phyloP scores from a whole-genome alignment of 2,329 filamentous ascomycete genomes.

The Monilinia laxa region DNA sequence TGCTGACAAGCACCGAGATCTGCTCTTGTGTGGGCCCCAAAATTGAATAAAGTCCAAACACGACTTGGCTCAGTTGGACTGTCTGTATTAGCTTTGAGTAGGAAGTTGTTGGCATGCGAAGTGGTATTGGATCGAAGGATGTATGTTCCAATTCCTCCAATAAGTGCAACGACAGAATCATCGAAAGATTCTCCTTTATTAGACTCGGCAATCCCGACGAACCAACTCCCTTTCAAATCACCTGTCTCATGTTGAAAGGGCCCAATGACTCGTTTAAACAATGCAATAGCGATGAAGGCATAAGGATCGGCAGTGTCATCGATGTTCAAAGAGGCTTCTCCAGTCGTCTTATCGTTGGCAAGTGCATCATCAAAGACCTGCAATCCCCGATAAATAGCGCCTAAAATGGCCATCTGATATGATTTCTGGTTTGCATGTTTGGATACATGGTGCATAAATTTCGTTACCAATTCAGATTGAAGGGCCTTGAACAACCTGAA shows the following conservation, averaged over 20 bases:
- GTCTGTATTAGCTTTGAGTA: slow-evolving; percentile 17
- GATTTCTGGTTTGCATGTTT: slow-evolving; percentile 26
- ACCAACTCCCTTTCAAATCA: slow-evolving; percentile 12
- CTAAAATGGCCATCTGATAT: slow-evolving; percentile 33
- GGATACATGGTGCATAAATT: slow-evolving; percentile 26
- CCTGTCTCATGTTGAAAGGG: slow-evolving; percentile 22
- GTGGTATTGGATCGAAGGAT: slow-evolving; percentile 30
- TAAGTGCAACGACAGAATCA: slow-evolving; percentile 21
- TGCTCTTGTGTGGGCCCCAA: slow-evolving; percentile 9
- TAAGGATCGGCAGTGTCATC: slow-evolving; percentile 26
- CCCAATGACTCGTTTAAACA: slow-evolving; percentile 26
- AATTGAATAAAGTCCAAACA: slow-evolving; percentile 25
- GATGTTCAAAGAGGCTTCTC: neutral
- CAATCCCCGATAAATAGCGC: slow-evolving; percentile 32
- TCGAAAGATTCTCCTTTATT: slow-evolving; percentile 17
- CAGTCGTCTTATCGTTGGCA: slow-evolving; percentile 14
- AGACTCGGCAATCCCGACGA: slow-evolving; percentile 24
- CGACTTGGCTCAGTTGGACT: slow-evolving; percentile 17
- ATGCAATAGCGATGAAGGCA: slow-evolving; percentile 27
- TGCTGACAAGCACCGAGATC: slow-evolving; percentile 17
- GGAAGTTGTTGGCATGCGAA: slow-evolving; percentile 27
- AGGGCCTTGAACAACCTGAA: slow-evolving; percentile 33
- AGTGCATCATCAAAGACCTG: slow-evolving; percentile 33
- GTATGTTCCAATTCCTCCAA: slow-evolving; percentile 32
- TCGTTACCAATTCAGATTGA: slow-evolving; percentile 28